Base-by-base conservation (phyloP, 2,329 filamentous ascomycete genomes). In the Calonectria honghensis region DNA sequence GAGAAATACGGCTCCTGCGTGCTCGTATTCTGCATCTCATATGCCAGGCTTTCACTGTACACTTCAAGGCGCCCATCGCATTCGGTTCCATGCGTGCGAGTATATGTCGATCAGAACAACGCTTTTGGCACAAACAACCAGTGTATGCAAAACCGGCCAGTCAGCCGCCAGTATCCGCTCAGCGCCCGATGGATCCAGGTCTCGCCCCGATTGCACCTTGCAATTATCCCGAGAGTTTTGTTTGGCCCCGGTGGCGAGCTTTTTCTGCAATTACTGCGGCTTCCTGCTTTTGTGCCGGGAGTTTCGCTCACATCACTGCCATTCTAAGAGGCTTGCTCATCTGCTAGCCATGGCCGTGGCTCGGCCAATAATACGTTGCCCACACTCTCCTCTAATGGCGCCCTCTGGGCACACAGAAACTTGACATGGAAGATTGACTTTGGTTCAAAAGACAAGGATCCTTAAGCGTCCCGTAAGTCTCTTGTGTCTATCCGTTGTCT, bases 401-500 rank as follows among this genome's bases (percentile, higher is more conserved):
- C 48, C 50, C 67, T 50, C 74, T 59, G 35, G 57, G 52, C 29
- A 61, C 73, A 70, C 73, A 73, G 71, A 54, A 77, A 51, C 74
- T 75, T 65, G 66, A 54, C 72, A 75, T 68, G 52, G 51, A 52
- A 63, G 68, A 76, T 72, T 73, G 72, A 52, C 57, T 75, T 77
- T 73, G 69, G 75, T 76, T 76, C 73, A 81, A 83, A 73, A 45
- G 20, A 72, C 71, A 77, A 79, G 81, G 77, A 73, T 77, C 79
- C 77, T 81, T 80, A 79, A 80, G 74, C 79, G 81, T 79, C 81
- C 81, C 83, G 81, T 84, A 83, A 81, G 80, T 82, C 80, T 79
- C 80, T 83, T 82, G 82, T 82, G 81, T 79, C 81, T 83, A 82
- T 81, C 83, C 82, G 81, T 82, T 87, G 86, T 87, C 86, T 87